Evolutionary conservation across 163 green algal genomes (phyloP), one percentile per base, ranked within the genome.

Genomic region (Chlamydomonas reinhardtii): DNA sequence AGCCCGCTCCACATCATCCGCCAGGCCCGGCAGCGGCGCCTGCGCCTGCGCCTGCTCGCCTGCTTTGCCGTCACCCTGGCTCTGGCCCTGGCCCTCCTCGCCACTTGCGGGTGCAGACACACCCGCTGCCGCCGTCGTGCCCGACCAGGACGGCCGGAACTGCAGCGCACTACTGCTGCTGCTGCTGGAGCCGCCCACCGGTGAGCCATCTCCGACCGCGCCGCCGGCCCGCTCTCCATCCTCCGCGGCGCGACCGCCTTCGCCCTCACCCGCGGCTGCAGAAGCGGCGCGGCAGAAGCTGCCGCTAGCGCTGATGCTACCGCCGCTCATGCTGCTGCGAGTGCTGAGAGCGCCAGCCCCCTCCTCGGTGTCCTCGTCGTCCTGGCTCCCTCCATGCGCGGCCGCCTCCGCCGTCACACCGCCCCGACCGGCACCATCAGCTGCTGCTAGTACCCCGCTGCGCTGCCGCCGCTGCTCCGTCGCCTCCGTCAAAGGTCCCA

Each of bases 111-210:
- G 24, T 22, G 59, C 59, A 2, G 59, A 65, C 59, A 22, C 22
- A 22, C 59, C 3, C 59, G 19, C 59, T 22, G 17, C 2, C 48
- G 29, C 64, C 29, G 5, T 29, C 27, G 9, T 71, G 64, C 17
- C 32, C 4, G 77, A 76, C 79, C 79, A 85, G 24, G 79, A 85
- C 12, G 79, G 79, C 52, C 43, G 52, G 69, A 85, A 85, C 68
- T 85, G 79, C 66, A 85, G 79, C n/a, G 24, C 68, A 29, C 66
- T 39, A 29, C 66, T 39, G 48, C 78, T 76, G 78, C 78, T 76
- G 48, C 20, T 34, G 31, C 20, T 68, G 31, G 48, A 34, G 78
- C 66, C 52, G 32, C 76, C 66, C 14, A 29, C 43, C 0, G 31
- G 25, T 27, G 34, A 29, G 12, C 12, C 35, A 5, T 29, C 35